Conservation (phyloP, 371 early-diverging fungal genomes). For the Apophysomyces ossiformis region DNA sequence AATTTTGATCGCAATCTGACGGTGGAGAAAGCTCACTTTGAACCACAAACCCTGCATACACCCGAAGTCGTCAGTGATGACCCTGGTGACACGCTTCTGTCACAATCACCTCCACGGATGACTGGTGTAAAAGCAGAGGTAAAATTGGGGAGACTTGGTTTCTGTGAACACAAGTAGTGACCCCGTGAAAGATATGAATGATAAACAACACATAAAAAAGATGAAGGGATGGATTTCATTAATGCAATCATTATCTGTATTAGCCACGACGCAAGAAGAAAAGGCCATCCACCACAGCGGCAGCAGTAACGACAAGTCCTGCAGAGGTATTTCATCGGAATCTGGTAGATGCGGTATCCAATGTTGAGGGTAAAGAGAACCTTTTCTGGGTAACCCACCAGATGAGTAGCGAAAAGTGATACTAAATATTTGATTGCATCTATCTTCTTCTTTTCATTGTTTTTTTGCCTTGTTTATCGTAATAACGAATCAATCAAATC, state of each 20-base stretch:
- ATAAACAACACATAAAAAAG: neutral
- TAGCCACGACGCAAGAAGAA: slow-evolving; percentile 3
- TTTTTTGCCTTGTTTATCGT: too few species aligned
- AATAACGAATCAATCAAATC: too few species aligned
- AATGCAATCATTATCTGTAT: neutral
- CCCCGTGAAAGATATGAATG: neutral
- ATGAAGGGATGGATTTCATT: too few species aligned
- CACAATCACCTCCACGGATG: slow-evolving; percentile 4
- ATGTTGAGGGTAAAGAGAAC: slow-evolving; percentile 42
- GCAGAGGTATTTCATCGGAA: slow-evolving; percentile 55
- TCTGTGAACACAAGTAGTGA: neutral
- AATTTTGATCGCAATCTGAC: slow-evolving; percentile 39
- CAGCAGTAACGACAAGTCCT: slow-evolving; percentile 35
- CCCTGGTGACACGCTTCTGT: neutral
- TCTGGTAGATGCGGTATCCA: slow-evolving; percentile 53
- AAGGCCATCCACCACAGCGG: slow-evolving; percentile 7
- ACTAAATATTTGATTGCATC: too few species aligned
- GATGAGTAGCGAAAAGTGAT: too few species aligned
- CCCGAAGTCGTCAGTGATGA: neutral
- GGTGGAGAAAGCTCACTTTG: slow-evolving; percentile 36
- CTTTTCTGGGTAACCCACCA: too few species aligned
- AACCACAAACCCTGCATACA: slow-evolving; percentile 15
- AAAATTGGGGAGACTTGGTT: neutral
- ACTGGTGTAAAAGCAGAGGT: slow-evolving; percentile 1
- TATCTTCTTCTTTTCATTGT: neutral